Base-by-base conservation (phyloP, 768 basidiomycete genomes). In the Leccinum sublutescens region DNA sequence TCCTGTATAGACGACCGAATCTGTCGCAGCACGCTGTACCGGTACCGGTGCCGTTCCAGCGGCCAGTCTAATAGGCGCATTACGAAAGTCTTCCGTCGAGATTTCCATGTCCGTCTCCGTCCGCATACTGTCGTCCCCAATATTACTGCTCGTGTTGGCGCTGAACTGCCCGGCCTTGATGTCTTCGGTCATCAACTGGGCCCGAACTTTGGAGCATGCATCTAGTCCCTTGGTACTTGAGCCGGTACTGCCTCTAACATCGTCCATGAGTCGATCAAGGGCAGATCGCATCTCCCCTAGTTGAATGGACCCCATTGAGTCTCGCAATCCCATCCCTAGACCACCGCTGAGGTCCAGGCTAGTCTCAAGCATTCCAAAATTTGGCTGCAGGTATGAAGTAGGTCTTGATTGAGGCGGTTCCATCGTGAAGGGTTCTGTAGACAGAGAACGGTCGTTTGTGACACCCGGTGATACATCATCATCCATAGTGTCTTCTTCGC, bases 241-340 rank as follows among this genome's bases (percentile, higher is more conserved):
- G 21, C 61, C 59, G 4, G 66, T 47, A 27, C 62, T 72, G 8
- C 66, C 72, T 57, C 73, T 70, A 19, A 88, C 86, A 56, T 88
- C 85, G 61, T 88, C 85, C 83, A 90, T 87, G 31, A 90, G 76
- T 48, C 86, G 76, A 67, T 90, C 88, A 31, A 90, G 77, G 6
- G 88, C 88, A 60, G 85, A 87, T 60, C 84, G 83, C 82, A 88
- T 88, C 50, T 88, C 88, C 62, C 83, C 80, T 27, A 86, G 84
- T 63, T 85, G 81, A 27, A 84, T 78, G 49, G 80, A 78, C 7
- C 79, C 78, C 68, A 81, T 69, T 14, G 78, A 80, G 75, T 78
- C 64, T 63, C 75, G 67, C 47, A 70, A 50, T 54, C 64, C 61
- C 38, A 66, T 56, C 33, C 71, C 60, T 29, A 67, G 56, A 19